Conservation (phyloP, 768 basidiomycete genomes). For the Phylloporus sp. region DNA sequence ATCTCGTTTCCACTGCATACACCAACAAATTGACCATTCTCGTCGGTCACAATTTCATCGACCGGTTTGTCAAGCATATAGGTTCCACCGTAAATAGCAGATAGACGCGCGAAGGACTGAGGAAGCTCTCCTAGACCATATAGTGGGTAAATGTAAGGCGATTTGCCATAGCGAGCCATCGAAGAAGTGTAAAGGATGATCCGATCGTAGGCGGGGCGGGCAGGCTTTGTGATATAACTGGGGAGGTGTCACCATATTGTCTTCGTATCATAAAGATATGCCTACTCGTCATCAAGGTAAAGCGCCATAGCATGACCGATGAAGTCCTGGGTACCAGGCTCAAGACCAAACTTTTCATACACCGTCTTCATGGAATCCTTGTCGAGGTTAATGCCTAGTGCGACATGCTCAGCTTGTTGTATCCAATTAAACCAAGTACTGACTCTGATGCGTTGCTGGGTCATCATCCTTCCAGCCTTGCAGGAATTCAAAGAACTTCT, state of each 20-base stretch:
- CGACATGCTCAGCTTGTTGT: neutral
- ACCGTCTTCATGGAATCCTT: constrained; percentile 89
- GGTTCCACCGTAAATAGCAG: constrained; percentile 98
- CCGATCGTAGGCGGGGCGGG: constrained; percentile 86
- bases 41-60: constrained; percentile 83
- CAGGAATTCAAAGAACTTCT: constrained; percentile 97
- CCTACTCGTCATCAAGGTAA: constrained; percentile 95
- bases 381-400: constrained; percentile 80
- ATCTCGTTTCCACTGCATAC: constrained; percentile 87
- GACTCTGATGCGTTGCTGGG: constrained; percentile 94
- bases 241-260: constrained; percentile 27
- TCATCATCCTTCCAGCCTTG: constrained; percentile 95
- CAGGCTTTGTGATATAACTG: constrained; percentile 91
- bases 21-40: constrained; percentile 86
- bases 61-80: constrained; percentile 99
- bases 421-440: constrained; percentile 10
- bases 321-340: constrained; percentile 97
- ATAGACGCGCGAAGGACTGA: constrained; percentile 96
- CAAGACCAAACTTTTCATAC: constrained; percentile 95
- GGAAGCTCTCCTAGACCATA: constrained; percentile 99
- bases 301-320: constrained; percentile 99
- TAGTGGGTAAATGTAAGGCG: constrained; percentile 98
- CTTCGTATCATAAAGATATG: constrained; percentile 89
- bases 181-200: constrained; percentile 97
- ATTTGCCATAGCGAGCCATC: constrained; percentile 99